Evolutionary conservation across 2,329 filamentous ascomycete genomes (phyloP).

Genomic region (Teratosphaeria zuluensis): DNA sequence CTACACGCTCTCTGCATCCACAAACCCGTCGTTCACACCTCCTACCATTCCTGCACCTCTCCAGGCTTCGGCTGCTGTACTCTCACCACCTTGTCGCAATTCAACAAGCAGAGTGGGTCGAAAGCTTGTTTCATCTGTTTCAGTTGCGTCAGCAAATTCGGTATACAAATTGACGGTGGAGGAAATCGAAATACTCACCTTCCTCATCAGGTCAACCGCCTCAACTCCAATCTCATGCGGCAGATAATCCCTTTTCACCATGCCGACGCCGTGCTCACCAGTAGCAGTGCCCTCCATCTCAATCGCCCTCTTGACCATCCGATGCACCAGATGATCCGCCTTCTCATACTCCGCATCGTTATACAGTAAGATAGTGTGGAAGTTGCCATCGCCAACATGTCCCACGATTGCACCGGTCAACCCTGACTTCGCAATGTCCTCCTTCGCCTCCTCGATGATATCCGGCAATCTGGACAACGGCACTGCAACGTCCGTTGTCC

Average conservation of each 20-base stretch:
- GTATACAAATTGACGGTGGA: not conserved
- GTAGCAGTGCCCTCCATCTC: slow-evolving; percentile 74
- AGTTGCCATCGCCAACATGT: slow-evolving; percentile 67
- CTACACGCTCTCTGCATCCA: not conserved
- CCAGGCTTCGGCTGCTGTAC: slow-evolving; percentile 40
- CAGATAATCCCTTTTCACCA: slow-evolving; percentile 78
- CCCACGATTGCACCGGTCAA: slow-evolving; percentile 59
- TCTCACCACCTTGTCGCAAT: slow-evolving; percentile 58
- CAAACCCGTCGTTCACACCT: not conserved
- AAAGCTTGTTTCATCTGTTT: slow-evolving; percentile 68
- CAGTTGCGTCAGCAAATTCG: slow-evolving; percentile 1
- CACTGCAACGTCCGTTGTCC: slow-evolving; percentile 75
- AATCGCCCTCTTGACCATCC: slow-evolving; percentile 78
- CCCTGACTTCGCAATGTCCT: slow-evolving; percentile 52
- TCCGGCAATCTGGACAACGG: slow-evolving; percentile 62
- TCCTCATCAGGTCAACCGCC: slow-evolving; percentile 75
- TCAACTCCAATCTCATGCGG: slow-evolving; percentile 63
- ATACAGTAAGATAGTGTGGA: slow-evolving; percentile 58
- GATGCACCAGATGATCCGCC: slow-evolving; percentile 63
- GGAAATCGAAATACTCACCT: slow-evolving; percentile 40
- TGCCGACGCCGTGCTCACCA: slow-evolving; percentile 73
- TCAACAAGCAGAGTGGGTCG: slow-evolving; percentile 60
- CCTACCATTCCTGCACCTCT: slow-evolving; percentile 34
- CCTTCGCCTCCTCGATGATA: slow-evolving; percentile 67
- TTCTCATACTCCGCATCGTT: slow-evolving; percentile 57